Base-by-base conservation (phyloP, 2,329 filamentous ascomycete species). In the Hypomyces rosellus region DNA sequence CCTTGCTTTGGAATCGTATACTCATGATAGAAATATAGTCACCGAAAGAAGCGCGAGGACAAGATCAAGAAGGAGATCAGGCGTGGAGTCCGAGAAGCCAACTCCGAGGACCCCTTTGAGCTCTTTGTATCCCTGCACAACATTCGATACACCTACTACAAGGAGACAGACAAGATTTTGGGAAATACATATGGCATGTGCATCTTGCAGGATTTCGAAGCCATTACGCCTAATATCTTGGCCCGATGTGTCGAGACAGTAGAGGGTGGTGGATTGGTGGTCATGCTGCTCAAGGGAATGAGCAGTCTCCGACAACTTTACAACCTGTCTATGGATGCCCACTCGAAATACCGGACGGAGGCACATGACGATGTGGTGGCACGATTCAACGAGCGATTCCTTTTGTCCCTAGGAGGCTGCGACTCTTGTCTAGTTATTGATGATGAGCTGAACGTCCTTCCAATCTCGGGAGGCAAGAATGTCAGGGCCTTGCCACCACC, bases 1-100 rank as follows among this genome's bases (percentile, higher is more conserved):
- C 25, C 9, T 8, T 11, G 6, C 6, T 11, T 30, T 30, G 25
- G 8, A 30, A 11, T 30, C 25, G 25, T 30, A 30, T 30, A 30
- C 25, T 30, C 25, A 38, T 15, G 11, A 9, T 34, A n/a, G 16
- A 30, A 7, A 30, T 11, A 45, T 15, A 84, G 89, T 73, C 91
- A 99, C 71, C 88, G 93, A 49, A 95, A 96, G 77, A 99, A 99
- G 84, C 87, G 93, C 61, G 93, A 99, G 71, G 84, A 85, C 64
- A 99, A 96, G 76, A 96, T 99, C 69, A 96, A 96, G 74, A 96
- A 92, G 70, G 93, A 99, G 65, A 89, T 99, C 69, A 96, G 95
- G 74, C 82, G 90, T 61, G 93, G 93, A 41, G 89, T 91, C 58
- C 83, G 95, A 64, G 93, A 99, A 69, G 82, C 88, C 55, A 96